Evolutionary conservation across 345 rosid species (phyloP).

Genomic region (Gossypium herbaceum): DNA sequence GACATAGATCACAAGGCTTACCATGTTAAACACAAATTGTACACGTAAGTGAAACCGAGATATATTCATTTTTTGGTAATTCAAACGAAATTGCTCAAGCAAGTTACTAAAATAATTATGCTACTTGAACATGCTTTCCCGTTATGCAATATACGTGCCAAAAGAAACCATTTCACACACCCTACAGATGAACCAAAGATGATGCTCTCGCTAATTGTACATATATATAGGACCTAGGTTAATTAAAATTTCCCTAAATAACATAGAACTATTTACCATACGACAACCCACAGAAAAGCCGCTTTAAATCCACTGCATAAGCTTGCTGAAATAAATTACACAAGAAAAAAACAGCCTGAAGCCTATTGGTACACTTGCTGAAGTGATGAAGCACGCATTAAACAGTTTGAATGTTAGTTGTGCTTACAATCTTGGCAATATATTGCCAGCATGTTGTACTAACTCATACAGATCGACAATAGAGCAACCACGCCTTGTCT

Average conservation of each 20-base stretch:
- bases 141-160: not conserved
- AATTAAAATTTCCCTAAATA: not conserved
- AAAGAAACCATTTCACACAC: not conserved
- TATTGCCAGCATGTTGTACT: constrained; percentile 98
- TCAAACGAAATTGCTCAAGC: not conserved
- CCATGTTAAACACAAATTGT: not conserved
- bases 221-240: not conserved
- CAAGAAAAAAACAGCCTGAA: not conserved
- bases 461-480: constrained; percentile 93
- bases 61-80: not conserved
- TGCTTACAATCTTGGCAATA: constrained; percentile 90
- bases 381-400: not conserved
- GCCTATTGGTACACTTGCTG: not conserved
- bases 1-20: constrained; percentile 12
- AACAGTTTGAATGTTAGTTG: constrained; percentile 7
- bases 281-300: not conserved
- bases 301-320: not conserved
- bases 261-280: not conserved
- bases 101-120: not conserved
- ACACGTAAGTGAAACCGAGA: not conserved
- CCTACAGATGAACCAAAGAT: not conserved
- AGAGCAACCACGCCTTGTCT: constrained; percentile 87
- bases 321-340: not conserved
- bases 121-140: not conserved
- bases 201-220: not conserved